phyloP scores from a whole-genome alignment of 306 rosid species.

The Ammopiptanthus mongolicus region DNA sequence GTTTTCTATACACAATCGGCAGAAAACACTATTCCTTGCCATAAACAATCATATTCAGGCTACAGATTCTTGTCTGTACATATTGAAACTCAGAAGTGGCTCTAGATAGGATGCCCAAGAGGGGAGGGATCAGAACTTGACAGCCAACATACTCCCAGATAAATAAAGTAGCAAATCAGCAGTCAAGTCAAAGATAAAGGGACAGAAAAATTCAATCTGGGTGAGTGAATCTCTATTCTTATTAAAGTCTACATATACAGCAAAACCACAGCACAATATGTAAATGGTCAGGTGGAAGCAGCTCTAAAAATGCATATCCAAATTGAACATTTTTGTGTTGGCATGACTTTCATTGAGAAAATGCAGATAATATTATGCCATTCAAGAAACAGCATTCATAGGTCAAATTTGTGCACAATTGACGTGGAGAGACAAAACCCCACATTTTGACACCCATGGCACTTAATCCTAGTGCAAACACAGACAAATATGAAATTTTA shows the following conservation, averaged over 20 bases:
- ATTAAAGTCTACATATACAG: not conserved
- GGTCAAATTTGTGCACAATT: not conserved
- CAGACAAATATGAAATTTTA: not conserved
- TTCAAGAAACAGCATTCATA: not conserved
- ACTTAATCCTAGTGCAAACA: not conserved
- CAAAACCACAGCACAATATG: not conserved
- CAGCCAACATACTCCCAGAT: not conserved
- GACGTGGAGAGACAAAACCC: not conserved
- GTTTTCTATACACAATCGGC: not conserved
- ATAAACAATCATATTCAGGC: not conserved
- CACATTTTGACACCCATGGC: not conserved
- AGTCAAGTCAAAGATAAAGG: not conserved
- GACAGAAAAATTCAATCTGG: not conserved
- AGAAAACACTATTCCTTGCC: not conserved
- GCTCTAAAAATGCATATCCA: not conserved
- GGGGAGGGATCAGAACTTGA: not conserved
- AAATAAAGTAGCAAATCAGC: conserved; percentile 7
- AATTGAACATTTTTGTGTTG: not conserved
- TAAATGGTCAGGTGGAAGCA: not conserved
- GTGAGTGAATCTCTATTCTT: not conserved
- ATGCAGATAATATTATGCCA: not conserved
- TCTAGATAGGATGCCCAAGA: not conserved
- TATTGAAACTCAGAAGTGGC: not conserved
- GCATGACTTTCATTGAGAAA: not conserved
- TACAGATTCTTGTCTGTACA: not conserved